Base-by-base conservation (phyloP, 1,284 basidiomycete species). In the Marasmius sp. region DNA sequence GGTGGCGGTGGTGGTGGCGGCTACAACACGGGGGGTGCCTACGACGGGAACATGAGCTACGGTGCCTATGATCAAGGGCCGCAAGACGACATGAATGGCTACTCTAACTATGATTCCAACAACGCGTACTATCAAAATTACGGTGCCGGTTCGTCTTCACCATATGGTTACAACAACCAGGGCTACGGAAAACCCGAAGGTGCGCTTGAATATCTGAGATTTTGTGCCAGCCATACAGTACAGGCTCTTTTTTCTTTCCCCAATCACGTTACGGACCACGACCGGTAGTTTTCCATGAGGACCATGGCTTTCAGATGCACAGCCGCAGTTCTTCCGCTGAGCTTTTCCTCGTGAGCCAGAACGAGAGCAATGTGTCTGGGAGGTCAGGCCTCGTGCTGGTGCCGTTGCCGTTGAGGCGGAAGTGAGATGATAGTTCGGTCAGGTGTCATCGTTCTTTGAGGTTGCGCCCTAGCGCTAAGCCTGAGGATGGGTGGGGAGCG, bases 101-200 rank as follows among this genome's bases (percentile, higher is more conserved):
- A 88, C 81, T 81, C 79, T 77, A 47, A 47, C 45, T 89, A 89
- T 82, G 86, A 87, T 67, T 75, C 81, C 64, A 79, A 77, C 61
- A 83, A 85, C 69, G 70, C 83, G 64, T 88, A 84, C 78, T 91
- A 88, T 79, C 86, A 89, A 76, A 85, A 80, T 75, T 87, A 85
- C 78, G 77, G 78, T 67, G 80, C 74, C 72, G 72, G 75, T 68
- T 73, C 76, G 54, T 72, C 79, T 61, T 72, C 82, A 67, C 76
- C 79, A 63, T 76, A 76, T 70, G 72, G 76, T 72, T 76, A 79
- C 61, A 81, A 78, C 69, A 75, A 77, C 74, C 85, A 87, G 77
- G 84, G 77, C 64, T 87, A 84, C 74, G 75, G 79, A 72, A 84
- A 83, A 79, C 84, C 76, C 78, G 89, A 91, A 92, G 90, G 90